Evolutionary conservation across 2,329 filamentous ascomycete species (phyloP).

Genomic region (Annulohypoxylon truncatum): DNA sequence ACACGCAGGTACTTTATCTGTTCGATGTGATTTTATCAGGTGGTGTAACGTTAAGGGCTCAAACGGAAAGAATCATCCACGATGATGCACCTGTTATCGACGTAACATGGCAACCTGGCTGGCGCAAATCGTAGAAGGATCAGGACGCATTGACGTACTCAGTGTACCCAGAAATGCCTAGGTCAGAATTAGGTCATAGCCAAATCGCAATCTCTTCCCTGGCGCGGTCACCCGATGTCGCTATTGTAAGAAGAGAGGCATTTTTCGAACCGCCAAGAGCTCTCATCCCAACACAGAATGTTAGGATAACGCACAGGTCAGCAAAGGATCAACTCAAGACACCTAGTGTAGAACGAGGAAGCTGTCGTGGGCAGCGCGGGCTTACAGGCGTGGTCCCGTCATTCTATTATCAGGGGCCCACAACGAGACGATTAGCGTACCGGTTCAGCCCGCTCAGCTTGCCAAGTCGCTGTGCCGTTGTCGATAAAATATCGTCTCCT

Average conservation of each 20-base stretch:
- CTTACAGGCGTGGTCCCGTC: conserved; percentile 6
- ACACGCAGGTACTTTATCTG: background rate
- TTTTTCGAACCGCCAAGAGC: conserved; percentile 29
- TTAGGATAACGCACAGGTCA: conserved; percentile 20
- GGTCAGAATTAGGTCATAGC: conserved; percentile 19
- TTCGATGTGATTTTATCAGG: background rate
- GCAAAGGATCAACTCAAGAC: conserved; percentile 18
- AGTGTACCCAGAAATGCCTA: background rate
- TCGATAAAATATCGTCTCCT: conserved; percentile 23
- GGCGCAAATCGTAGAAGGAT: background rate
- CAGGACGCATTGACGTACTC: background rate
- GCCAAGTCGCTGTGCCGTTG: conserved; percentile 2
- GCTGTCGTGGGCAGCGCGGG: background rate
- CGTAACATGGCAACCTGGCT: background rate
- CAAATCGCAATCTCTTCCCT: conserved; percentile 1
- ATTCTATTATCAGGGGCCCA: conserved; percentile 32
- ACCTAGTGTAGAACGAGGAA: conserved; percentile 6
- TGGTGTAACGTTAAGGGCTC: conserved; percentile 2
- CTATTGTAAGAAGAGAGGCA: conserved; percentile 18
- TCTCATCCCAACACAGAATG: conserved; percentile 8
- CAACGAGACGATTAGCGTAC: conserved; percentile 25
- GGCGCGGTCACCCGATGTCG: conserved; percentile 19
- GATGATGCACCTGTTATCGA: background rate
- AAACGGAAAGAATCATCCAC: background rate
- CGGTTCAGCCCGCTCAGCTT: conserved; percentile 20